A percentile compares a stretch with the other conserved stretches of the same genome.
phyloP scores from a whole-genome alignment of 106 monocot species.

The Dioscorea dumetorum region DNA sequence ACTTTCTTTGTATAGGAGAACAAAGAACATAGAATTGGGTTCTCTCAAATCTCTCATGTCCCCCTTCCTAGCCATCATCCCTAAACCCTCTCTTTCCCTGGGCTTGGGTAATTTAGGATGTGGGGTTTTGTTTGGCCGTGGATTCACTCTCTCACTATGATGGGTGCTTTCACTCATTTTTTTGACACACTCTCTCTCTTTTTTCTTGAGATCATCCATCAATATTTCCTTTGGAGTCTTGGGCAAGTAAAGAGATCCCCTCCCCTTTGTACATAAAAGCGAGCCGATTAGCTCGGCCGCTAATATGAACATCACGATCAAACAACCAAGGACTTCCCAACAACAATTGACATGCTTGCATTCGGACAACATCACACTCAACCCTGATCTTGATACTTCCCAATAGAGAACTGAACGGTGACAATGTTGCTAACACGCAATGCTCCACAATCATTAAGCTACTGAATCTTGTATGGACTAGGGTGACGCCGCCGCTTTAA shows the following conservation, averaged over 20 bases:
- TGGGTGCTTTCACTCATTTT: neutral
- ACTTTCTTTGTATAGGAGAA: too few species aligned
- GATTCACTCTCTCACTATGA: too few species aligned
- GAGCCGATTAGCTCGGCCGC: neutral
- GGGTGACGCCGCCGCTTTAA: neutral
- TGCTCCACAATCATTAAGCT: too few species aligned
- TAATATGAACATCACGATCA: neutral
- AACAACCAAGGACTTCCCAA: neutral
- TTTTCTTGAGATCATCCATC: neutral
- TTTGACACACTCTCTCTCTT: neutral
- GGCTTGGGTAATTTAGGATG: too few species aligned
- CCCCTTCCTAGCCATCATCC: too few species aligned
- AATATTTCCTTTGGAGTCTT: neutral
- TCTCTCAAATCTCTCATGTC: too few species aligned
- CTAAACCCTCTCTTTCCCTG: too few species aligned
- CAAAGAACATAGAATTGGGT: too few species aligned
- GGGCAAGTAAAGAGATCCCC: neutral
- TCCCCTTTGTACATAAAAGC: neutral
- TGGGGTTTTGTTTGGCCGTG: too few species aligned
- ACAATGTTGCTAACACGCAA: too few species aligned
- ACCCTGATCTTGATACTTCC: constrained; percentile 3
- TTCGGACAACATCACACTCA: constrained; percentile 2
- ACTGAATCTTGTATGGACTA: too few species aligned
- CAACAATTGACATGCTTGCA: neutral
- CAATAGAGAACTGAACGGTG: too few species aligned